Evolutionary conservation across 2,329 filamentous ascomycete species (phyloP), one percentile per base, ranked within the genome.

Genomic region (Periconia sp.): DNA sequence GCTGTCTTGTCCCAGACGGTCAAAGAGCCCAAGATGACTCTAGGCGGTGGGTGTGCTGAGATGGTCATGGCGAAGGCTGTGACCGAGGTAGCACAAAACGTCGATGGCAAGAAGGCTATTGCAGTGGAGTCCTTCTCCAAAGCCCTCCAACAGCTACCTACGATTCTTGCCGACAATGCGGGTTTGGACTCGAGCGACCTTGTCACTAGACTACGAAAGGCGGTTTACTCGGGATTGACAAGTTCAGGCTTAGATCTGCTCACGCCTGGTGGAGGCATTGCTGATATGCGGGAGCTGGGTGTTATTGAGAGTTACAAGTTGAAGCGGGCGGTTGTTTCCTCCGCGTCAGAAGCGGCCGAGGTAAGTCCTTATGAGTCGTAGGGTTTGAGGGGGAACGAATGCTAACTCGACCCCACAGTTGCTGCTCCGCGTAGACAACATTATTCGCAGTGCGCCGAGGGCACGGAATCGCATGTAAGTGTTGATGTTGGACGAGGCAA

Each of bases 61-160:
- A 97, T 97, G 93, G 80, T 96, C 64, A 99, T 99, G 94, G 91
- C 93, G 60, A 96, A 97, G 82, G 94, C 94, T 8, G 94, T 99
- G 19, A 93, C 97, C 72, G 90, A 89, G 56, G 91, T 91, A 6
- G 92, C 92, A 19, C 92, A 95, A 57, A 93, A 96, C 67, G 90
- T 96, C 8, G 92, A 94, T 63, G 94, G 94, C 74, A 99, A 99
- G 86, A 93, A 94, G 77, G 92, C 96, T 65, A 82, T 97, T 68
- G 94, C 94, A 2, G 93, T 97, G 18, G 88, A 92, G 59, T 85
- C 91, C 5, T 99, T 97, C 72, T 90, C 93, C 20, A 83, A 88
- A 53, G 94, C 94, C 30, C 83, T 99, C 55, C 87, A 92, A 68
- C 94, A 99, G 75, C 82, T 99, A 49, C 94, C 94, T 7, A 99